A percentile compares a stretch with the other conserved stretches of the same genome.
phyloP scores from a whole-genome alignment of 2,329 filamentous ascomycete genomes.

The Aspergillus ochraceoroseus region DNA sequence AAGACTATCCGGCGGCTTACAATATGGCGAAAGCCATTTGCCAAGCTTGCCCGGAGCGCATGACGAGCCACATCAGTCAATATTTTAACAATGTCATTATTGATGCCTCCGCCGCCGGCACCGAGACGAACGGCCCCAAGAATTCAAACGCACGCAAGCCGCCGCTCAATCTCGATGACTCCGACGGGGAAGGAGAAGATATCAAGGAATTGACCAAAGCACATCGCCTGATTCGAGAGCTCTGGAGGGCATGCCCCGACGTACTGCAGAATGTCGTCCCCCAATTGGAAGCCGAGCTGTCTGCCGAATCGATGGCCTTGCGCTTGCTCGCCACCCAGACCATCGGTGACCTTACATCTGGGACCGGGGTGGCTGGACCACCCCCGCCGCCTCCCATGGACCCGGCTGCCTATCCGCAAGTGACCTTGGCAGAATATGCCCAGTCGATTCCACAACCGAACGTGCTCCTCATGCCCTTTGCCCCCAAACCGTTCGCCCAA shows the following conservation, averaged over 20 bases:
- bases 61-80: conserved; percentile 88
- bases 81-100: conserved; percentile 98
- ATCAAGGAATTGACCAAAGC: conserved; percentile 84
- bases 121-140: conserved; percentile 51
- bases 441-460: conserved; percentile 51
- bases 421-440: conserved; percentile 43
- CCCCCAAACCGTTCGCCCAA: conserved; percentile 83
- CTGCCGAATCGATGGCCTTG: conserved; percentile 80
- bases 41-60: conserved; percentile 82
- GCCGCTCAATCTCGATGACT: conserved; percentile 57
- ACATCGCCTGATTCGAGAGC: conserved; percentile 79
- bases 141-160: conserved; percentile 40
- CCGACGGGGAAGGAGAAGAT: conserved; percentile 71
- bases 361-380: conserved; percentile 85
- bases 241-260: conserved; percentile 86
- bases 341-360: conserved; percentile 88
- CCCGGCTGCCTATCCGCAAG: conserved; percentile 75
- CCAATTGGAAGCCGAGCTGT: conserved; percentile 85
- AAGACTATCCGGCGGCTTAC: conserved; percentile 87
- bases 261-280: conserved; percentile 91
- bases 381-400: conserved; percentile 69
- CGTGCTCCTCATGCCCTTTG: conserved; percentile 74
- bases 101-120: conserved; percentile 64
- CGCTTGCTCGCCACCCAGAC: conserved; percentile 88
- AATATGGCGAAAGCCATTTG: conserved; percentile 95